Conservation (phyloP, 768 basidiomycete genomes). For the Gautieria morchelliformis region DNA sequence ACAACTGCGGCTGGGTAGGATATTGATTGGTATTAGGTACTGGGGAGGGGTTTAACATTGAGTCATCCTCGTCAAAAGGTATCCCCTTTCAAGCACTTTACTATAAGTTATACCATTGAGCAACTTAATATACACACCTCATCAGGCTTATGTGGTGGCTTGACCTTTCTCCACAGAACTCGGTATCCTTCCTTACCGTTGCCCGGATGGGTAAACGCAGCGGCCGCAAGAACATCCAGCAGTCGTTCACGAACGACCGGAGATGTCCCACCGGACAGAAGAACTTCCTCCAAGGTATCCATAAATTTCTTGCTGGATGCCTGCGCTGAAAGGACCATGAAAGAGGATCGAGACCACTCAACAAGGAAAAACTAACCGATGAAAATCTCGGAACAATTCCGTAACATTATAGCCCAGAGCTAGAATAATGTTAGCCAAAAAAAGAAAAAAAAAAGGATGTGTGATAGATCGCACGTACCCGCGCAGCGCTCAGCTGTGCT, state of each 20-base stretch:
- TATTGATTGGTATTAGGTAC: slow-evolving; percentile 30
- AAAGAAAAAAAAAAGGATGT: not conserved
- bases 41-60: slow-evolving; percentile 59
- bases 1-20: slow-evolving; percentile 16
- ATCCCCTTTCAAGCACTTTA: slow-evolving; percentile 41
- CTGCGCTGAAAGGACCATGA: slow-evolving; percentile 27
- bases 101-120: not conserved
- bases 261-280: slow-evolving; percentile 50
- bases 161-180: slow-evolving; percentile 71
- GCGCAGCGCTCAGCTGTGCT: slow-evolving; percentile 66
- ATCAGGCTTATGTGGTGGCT: slow-evolving; percentile 72
- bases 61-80: slow-evolving; percentile 69
- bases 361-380: slow-evolving; percentile 27
- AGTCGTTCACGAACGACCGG: slow-evolving; percentile 78
- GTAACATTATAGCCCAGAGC: slow-evolving; percentile 88
- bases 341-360: slow-evolving; percentile 5
- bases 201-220: slow-evolving; percentile 45
- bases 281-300: slow-evolving; percentile 67
- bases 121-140: slow-evolving; percentile 34
- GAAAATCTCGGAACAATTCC: slow-evolving; percentile 67
- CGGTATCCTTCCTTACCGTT: slow-evolving; percentile 46
- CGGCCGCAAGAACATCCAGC: slow-evolving; percentile 72
- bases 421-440: slow-evolving; percentile 17
- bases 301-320: slow-evolving; percentile 69
- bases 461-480: slow-evolving; percentile 34